Conservation (phyloP, 306 rosid genomes). For the Delonix regia region DNA sequence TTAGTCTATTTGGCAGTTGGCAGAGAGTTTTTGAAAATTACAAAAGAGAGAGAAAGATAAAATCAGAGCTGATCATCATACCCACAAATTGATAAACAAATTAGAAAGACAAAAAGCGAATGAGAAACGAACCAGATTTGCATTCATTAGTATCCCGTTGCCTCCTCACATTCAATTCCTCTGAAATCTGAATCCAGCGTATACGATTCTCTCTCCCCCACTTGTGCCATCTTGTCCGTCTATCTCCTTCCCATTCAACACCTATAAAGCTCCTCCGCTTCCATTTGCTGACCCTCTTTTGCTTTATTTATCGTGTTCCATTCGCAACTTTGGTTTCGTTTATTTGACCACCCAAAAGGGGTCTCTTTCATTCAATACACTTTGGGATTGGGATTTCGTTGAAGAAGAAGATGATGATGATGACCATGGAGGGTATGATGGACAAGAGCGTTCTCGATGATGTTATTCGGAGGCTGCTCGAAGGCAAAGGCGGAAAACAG, state of each 20-base stretch:
- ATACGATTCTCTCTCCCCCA: background rate
- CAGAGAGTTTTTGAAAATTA: background rate
- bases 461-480: conserved; percentile 78
- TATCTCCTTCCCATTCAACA: conserved; percentile 23
- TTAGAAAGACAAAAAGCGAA: background rate
- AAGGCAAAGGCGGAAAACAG: conserved; percentile 87
- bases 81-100: background rate
- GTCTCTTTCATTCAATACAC: background rate
- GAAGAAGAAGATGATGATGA: conserved; percentile 56
- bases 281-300: conserved; percentile 9
- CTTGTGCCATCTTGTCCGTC: conserved; percentile 34
- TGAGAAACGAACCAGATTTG: conserved; percentile 11
- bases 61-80: background rate
- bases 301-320: conserved; percentile 38
- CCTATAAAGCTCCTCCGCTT: background rate
- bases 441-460: conserved; percentile 74
- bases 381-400: background rate
- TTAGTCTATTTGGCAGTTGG: conserved; percentile 39
- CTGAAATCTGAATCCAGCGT: background rate
- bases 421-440: conserved; percentile 89
- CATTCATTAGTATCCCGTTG: background rate
- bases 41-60: background rate
- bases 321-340: conserved; percentile 1
- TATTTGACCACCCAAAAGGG: background rate
- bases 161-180: background rate